phyloP scores from a whole-genome alignment of 257 asterid genomes.

The Fraxinus pennsylvanica region DNA sequence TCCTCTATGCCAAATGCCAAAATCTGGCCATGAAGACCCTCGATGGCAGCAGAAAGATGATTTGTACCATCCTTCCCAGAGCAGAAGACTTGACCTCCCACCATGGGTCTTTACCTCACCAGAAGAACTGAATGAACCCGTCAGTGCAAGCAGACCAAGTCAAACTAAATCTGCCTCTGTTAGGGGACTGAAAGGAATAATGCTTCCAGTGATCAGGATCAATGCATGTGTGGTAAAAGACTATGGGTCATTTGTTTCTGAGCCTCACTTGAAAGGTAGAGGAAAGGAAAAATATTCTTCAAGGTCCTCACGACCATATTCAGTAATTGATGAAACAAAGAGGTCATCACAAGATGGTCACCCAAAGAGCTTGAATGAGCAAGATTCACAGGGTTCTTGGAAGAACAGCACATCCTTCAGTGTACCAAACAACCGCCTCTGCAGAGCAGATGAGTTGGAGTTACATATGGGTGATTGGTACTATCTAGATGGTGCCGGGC shows the following conservation, averaged over 20 bases:
- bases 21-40: conserved; percentile 86
- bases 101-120: conserved; percentile 84
- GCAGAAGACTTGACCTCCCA: conserved; percentile 82
- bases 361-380: conserved; percentile 55
- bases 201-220: conserved; percentile 92
- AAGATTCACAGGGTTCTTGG: conserved; percentile 52
- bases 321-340: conserved; percentile 61
- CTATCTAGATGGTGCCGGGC: conserved; percentile 97
- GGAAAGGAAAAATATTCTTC: conserved; percentile 70
- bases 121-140: conserved; percentile 73
- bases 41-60: conserved; percentile 84
- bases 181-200: conserved; percentile 74
- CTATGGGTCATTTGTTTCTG: conserved; percentile 82
- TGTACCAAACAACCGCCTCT: conserved; percentile 62
- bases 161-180: conserved; percentile 50
- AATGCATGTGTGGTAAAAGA: conserved; percentile 97
- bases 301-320: conserved; percentile 53
- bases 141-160: conserved; percentile 41
- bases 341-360: conserved; percentile 69
- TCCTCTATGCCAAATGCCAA: conserved; percentile 86
- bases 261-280: conserved; percentile 66
- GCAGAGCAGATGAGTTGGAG: conserved; percentile 69
- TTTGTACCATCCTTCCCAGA: conserved; percentile 63
- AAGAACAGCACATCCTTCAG: conserved; percentile 45
- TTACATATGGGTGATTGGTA: conserved; percentile 89